Evolutionary conservation across 352 stramenopile genomes (phyloP), one percentile per base, ranked within the genome.

Genomic region (Phytophthora nicotianae): DNA sequence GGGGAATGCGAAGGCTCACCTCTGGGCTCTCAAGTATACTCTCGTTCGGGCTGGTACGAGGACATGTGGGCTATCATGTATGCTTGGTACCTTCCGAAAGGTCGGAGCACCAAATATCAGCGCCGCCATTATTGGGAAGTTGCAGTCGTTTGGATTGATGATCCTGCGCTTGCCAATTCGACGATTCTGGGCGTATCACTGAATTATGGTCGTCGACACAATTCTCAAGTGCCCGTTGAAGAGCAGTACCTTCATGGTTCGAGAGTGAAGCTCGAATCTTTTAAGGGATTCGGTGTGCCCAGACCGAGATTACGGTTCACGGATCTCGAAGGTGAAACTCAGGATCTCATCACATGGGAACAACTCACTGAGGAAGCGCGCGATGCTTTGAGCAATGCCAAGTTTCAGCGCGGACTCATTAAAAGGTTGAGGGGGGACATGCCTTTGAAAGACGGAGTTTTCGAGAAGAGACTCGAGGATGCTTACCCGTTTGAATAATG

Each of bases 141-240:
- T 32, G 62, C 69, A n/a, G 58, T 81, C 3, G 73, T 81, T 4
- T 77, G 73, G 73, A 71, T 81, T 33, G 65, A 74, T 40, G 69
- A 71, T 26, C 62, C 68, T 23, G 38, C 55, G 5, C 21, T 20
- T 3, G n/a, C 43, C 1, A 68, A 63, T 29, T 58, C 62, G 4
- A 67, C 45, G 13, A 53, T 71, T 24, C 24, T 65, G 1, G 62
- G 7, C 0, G 56, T 75, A 1, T 50, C 67, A 0, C 13, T 68
- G 38, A 68, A 67, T 13, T 67, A 50, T 1, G 46, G 58, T 27
- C 49, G 33, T 43, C 45, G 48, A 8, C 40, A 49, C 29, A 33
- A 49, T 5, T 51, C 41, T 1, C 40, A 62, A 23, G 35, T n/a
- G 4, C 62, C 67, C 8, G 5, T 32, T 4, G 26, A 32, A 8